Conservation (phyloP, 1,284 basidiomycete species). For the Sanghuangporus weigelae region DNA sequence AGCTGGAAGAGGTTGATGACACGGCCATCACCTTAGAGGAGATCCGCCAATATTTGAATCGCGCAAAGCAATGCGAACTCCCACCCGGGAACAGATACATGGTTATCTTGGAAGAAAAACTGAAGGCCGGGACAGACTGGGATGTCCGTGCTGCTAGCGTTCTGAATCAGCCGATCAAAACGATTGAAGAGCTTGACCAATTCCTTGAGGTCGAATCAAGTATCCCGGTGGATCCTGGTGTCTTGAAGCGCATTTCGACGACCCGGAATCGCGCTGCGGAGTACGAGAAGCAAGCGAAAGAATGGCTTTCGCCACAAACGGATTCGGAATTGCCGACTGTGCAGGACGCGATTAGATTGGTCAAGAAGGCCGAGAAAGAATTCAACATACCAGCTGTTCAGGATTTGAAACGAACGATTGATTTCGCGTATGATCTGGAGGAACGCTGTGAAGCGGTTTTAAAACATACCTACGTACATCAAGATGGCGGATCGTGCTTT, state of each 20-base stretch:
- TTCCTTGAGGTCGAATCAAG: slow-evolving; percentile 53
- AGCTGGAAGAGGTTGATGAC: slow-evolving; percentile 57
- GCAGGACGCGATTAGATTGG: slow-evolving; percentile 59
- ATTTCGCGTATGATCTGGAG: slow-evolving; percentile 71
- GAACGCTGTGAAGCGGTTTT: slow-evolving; percentile 67
- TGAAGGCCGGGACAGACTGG: slow-evolving; percentile 64
- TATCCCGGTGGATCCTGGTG: slow-evolving; percentile 57
- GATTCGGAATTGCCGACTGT: slow-evolving; percentile 53
- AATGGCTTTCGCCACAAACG: slow-evolving; percentile 55
- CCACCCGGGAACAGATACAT: slow-evolving; percentile 55
- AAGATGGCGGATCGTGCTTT: slow-evolving; percentile 57
- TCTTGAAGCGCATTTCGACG: slow-evolving; percentile 55
- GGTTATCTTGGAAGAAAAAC: slow-evolving; percentile 49
- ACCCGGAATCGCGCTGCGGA: slow-evolving; percentile 63
- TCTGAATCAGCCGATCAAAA: slow-evolving; percentile 60
- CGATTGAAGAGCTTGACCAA: slow-evolving; percentile 66
- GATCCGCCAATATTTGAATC: slow-evolving; percentile 57
- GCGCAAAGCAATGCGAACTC: slow-evolving; percentile 67
- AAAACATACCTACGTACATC: slow-evolving; percentile 50
- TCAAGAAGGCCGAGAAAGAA: slow-evolving; percentile 66
- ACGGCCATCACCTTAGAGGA: slow-evolving; percentile 57
- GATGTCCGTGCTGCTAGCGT: slow-evolving; percentile 58
- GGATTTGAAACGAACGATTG: slow-evolving; percentile 61
- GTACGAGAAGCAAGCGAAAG: slow-evolving; percentile 68
- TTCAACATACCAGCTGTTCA: slow-evolving; percentile 60